Base-by-base conservation (phyloP, 352 stramenopile genomes). In the Discostella stelligera region DNA sequence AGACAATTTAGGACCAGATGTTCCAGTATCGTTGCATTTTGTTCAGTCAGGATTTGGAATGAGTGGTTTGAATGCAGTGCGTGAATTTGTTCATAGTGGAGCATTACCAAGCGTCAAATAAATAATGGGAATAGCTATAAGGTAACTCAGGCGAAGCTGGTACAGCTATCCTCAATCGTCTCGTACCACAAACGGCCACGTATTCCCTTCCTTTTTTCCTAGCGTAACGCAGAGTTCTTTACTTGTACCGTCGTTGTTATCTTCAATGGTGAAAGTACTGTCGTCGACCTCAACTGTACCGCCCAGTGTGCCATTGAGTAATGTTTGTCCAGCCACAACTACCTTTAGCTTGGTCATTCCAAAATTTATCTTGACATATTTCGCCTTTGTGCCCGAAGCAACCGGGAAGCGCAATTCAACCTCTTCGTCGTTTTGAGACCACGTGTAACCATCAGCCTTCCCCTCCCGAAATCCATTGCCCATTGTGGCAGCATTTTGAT, bases 361-460 rank as follows among this genome's bases (percentile, higher is more conserved):
- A 80, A 92, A 92, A 30, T 80, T 84, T 4, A 90, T 74, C 50
- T 86, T 84, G 21, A 88, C 74, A 77, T 90, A 74, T 39, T 89
- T 90, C 2, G 69, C 64, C 59, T 86, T 88, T 16, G 75, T 86
- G 13, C 59, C 61, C 25, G 41, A 41, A 32, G 58, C 68, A 11
- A 92, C 78, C 14, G 69, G 23, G 77, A 89, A 89, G 53, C 80
- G 72, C 11, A 91, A 56, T 66, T 92, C 87, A 3, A 92, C 74
- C 66, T 91, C 87, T 14, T 90, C 84, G 20, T 82, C 63, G 44
- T 79, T 89, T 75, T 92, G 84, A 41, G 49, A 79, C 86, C 84
- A 92, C 6, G 62, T 83, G 23, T 85, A 88, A 39, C 78, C 77
- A 37, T 79, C 58, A 62, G 69, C 83, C 58, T 82, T 64, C 18